Conservation (phyloP, 352 stramenopile genomes). For the Phytophthora brassicae region DNA sequence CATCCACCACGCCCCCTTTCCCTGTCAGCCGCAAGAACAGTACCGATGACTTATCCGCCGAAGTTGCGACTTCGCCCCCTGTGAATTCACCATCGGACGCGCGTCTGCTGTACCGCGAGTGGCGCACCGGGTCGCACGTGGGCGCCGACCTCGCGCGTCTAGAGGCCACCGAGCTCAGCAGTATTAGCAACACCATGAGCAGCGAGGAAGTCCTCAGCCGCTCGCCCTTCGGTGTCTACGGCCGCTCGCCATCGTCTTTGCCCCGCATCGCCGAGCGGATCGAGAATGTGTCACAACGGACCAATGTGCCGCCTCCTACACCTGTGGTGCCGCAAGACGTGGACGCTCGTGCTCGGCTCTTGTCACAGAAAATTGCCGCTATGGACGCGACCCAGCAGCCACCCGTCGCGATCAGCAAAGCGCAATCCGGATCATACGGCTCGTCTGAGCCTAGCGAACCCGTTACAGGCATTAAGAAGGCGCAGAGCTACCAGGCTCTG, state of each 20-base stretch:
- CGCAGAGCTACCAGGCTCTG: slow-evolving; percentile 73
- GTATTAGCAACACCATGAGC: slow-evolving; percentile 44
- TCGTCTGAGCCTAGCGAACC: slow-evolving; percentile 25
- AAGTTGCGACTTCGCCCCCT: slow-evolving; percentile 47
- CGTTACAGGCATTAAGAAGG: slow-evolving; percentile 65
- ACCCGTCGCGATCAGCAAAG: slow-evolving; percentile 20
- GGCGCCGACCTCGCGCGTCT: slow-evolving; percentile 38
- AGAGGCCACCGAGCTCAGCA: slow-evolving; percentile 17
- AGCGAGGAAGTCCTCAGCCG: slow-evolving; percentile 61
- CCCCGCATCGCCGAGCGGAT: slow-evolving; percentile 72
- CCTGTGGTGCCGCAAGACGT: slow-evolving; percentile 32
- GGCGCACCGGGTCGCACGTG: slow-evolving; percentile 63
- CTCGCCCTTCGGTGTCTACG: slow-evolving; percentile 63
- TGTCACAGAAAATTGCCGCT: slow-evolving; percentile 63
- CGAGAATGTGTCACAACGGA: slow-evolving; percentile 57
- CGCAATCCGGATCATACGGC: slow-evolving; percentile 70
- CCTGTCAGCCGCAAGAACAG: slow-evolving; percentile 52
- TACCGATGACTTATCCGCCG: slow-evolving; percentile 61
- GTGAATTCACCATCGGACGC: slow-evolving; percentile 61
- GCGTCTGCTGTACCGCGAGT: slow-evolving; percentile 78
- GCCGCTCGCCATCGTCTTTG: slow-evolving; percentile 52
- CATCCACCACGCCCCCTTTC: slow-evolving; percentile 11
- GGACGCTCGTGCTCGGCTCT: slow-evolving; percentile 52
- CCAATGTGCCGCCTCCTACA: slow-evolving; percentile 37
- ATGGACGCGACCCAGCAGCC: slow-evolving; percentile 26